A percentile compares a stretch with the other conserved stretches of the same genome.
phyloP scores from a whole-genome alignment of 1,284 basidiomycete species.

The Retiboletus flavoniger region DNA sequence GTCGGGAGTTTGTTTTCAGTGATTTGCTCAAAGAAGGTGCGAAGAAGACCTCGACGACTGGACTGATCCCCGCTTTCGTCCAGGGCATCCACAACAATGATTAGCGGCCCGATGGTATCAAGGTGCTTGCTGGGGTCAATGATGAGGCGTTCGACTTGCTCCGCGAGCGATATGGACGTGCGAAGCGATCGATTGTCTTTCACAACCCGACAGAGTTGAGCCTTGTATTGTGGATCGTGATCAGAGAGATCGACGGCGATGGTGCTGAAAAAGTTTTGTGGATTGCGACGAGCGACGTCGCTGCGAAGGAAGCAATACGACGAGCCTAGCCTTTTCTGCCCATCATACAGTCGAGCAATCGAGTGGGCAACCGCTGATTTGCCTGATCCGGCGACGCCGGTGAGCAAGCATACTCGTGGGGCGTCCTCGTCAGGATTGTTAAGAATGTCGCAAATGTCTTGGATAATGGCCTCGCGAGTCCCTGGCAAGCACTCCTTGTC shows the following conservation, averaged over 20 bases:
- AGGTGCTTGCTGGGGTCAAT: constrained; percentile 17
- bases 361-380: constrained; percentile 25
- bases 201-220: constrained; percentile 8
- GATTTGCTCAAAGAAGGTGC: constrained; percentile 11
- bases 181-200: constrained; percentile 24
- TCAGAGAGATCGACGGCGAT: constrained; percentile 23
- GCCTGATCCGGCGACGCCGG: constrained; percentile 22
- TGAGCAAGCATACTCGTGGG: constrained; percentile 22
- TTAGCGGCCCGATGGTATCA: constrained; percentile 16
- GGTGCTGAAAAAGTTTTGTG: constrained; percentile 25
- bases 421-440: constrained; percentile 10
- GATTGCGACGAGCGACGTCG: constrained; percentile 20
- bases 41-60: constrained; percentile 14
- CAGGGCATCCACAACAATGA: constrained; percentile 23
- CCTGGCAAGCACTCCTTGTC: constrained; percentile 24
- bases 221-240: constrained; percentile 20
- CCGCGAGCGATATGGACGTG: constrained; percentile 13
- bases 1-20: constrained; percentile 9
- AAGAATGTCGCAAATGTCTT: constrained; percentile 18
- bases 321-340: constrained; percentile 18
- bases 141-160: constrained; percentile 20
- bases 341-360: constrained; percentile 25
- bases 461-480: constrained; percentile 18
- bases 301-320: constrained; percentile 22
- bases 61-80: constrained; percentile 25